Percentiles rank a stretch among this genome's conserved stretches.
Conservation (phyloP, 2,329 filamentous ascomycete genomes). For the Fusarium sp. region DNA sequence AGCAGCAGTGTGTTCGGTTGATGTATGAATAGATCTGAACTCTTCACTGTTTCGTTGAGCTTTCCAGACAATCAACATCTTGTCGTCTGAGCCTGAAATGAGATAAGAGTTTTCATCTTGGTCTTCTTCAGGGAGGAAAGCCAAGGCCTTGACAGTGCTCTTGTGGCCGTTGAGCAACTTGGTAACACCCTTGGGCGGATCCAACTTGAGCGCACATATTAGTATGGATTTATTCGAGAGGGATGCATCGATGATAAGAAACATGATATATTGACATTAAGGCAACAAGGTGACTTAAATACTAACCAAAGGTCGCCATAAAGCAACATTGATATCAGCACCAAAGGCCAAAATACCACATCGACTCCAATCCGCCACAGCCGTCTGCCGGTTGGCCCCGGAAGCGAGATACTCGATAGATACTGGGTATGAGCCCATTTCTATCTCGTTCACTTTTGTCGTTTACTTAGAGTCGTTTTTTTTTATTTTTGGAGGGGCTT, state of each 20-base stretch:
- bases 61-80: slow-evolving; percentile 79
- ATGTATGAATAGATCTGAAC: slow-evolving; percentile 63
- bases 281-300: slow-evolving; percentile 26
- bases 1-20: slow-evolving; percentile 75
- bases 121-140: slow-evolving; percentile 72
- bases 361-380: slow-evolving; percentile 88
- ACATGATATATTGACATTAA: slow-evolving; percentile 19
- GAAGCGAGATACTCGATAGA: slow-evolving; percentile 72
- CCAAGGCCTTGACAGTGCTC: slow-evolving; percentile 84
- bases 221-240: slow-evolving; percentile 1
- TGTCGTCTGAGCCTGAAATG: slow-evolving; percentile 85
- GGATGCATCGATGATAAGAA: background rate
- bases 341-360: slow-evolving; percentile 86
- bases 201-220: slow-evolving; percentile 48
- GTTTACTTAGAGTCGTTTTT: slow-evolving; percentile 17
- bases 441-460: slow-evolving; percentile 45
- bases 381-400: slow-evolving; percentile 90
- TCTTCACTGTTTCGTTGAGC: slow-evolving; percentile 43
- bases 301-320: slow-evolving; percentile 85
- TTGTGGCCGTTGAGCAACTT: slow-evolving; percentile 80
- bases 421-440: slow-evolving; percentile 46
- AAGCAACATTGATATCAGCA: slow-evolving; percentile 85
- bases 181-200: slow-evolving; percentile 68
- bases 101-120: slow-evolving; percentile 67
- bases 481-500: slow-evolving; percentile 24